These are phyloP conservation scores for Hondaea fermentalgiana DNA, from an alignment of 108 stramenopile genomes.

Conservation along the genomic window DNA sequence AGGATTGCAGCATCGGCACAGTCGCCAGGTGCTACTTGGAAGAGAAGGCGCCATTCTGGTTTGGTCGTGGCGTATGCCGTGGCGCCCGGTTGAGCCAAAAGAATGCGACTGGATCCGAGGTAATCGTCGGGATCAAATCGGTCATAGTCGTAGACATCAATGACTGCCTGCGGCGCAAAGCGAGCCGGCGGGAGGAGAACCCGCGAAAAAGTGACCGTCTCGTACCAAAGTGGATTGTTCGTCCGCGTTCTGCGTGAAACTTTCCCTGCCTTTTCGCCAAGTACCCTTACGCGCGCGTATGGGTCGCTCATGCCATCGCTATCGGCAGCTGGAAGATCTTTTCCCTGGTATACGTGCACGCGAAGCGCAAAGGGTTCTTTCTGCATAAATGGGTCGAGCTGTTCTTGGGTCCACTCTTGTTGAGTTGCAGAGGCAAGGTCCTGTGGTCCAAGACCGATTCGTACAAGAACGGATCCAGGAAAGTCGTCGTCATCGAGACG, in stretches of 20 bases:
- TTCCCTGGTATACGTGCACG: conserved; percentile 44
- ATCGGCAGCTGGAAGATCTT: conserved; percentile 48
- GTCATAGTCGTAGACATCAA: conserved; percentile 42
- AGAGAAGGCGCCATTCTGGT: conserved; percentile 34
- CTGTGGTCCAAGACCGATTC: conserved; percentile 35
- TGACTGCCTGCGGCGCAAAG: conserved; percentile 33
- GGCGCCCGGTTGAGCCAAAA: not conserved
- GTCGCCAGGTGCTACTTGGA: conserved; percentile 30
- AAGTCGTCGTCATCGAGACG: not conserved
- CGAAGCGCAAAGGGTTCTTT: conserved; percentile 30
- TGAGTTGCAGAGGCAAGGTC: conserved; percentile 15
- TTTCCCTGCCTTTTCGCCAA: conserved; percentile 22
- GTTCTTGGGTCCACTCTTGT: conserved; percentile 15
- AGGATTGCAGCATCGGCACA: conserved; percentile 35
- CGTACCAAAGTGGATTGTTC: conserved; percentile 42
- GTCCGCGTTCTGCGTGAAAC: conserved; percentile 13
- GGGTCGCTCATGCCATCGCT: conserved; percentile 51
- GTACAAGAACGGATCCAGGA: conserved; percentile 43
- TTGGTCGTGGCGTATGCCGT: not conserved
- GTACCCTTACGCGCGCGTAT: conserved; percentile 44
- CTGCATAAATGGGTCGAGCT: not conserved
- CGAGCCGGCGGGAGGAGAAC: conserved; percentile 12
- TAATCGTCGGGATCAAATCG: conserved; percentile 15
- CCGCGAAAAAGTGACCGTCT: conserved; percentile 32
- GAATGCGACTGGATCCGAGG: not conserved